phyloP scores from a whole-genome alignment of 116 monocot species.

The Posidonia oceanica region DNA sequence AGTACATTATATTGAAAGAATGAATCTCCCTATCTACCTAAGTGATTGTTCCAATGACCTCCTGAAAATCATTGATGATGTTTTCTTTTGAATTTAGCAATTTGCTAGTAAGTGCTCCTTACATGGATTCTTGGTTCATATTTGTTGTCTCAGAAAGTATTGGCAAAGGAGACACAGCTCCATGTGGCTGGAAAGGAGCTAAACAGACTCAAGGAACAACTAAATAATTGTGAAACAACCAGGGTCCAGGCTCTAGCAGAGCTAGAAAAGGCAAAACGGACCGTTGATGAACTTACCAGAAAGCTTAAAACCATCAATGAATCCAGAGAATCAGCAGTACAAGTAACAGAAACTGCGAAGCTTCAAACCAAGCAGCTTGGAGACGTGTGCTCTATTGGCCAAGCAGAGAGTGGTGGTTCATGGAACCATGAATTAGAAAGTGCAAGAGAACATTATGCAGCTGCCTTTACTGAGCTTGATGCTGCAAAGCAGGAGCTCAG shows the following conservation, averaged over 20 bases:
- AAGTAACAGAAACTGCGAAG: conserved; percentile 47
- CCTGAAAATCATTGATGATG: too few species aligned
- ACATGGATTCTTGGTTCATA: not conserved
- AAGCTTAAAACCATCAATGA: conserved; percentile 41
- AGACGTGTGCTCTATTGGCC: conserved; percentile 17
- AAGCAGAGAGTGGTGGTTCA: conserved; percentile 18
- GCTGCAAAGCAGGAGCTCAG: conserved; percentile 60
- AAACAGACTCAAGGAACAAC: conserved; percentile 56
- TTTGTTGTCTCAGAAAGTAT: conserved; percentile 25
- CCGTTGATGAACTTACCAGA: conserved; percentile 37
- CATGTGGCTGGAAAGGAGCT: conserved; percentile 63
- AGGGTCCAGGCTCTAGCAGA: conserved; percentile 47
- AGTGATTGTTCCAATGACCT: too few species aligned
- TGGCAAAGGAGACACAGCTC: conserved; percentile 55
- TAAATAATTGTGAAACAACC: conserved; percentile 55
- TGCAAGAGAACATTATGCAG: conserved; percentile 48
- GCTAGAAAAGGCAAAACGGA: conserved; percentile 50
- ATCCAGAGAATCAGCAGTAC: conserved; percentile 42
- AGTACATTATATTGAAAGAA: too few species aligned
- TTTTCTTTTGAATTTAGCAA: too few species aligned
- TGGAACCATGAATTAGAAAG: conserved; percentile 39
- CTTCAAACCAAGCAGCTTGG: conserved; percentile 35
- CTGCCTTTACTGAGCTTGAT: conserved; percentile 48
- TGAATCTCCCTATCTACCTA: too few species aligned
- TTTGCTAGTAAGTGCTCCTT: too few species aligned